Base-by-base conservation (phyloP, 108 stramenopile genomes). In the Fragilaria crotonensis region DNA sequence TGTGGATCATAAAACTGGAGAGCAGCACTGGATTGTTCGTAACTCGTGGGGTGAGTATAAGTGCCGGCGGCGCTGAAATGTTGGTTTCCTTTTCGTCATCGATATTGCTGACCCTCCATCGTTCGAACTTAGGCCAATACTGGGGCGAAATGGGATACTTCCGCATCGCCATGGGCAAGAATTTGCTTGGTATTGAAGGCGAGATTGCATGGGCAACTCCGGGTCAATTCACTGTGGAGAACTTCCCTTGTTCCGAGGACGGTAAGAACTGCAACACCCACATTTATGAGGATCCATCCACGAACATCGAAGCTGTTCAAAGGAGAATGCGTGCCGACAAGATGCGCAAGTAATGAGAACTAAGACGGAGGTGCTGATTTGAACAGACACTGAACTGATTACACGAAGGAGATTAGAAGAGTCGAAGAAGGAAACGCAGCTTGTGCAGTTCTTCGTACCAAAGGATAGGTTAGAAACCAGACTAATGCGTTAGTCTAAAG, bases 1-100 rank as follows among this genome's bases (percentile, higher is more conserved):
- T 1, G 71, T 72, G 0, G 86, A 95, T 64, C 61, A 70, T 28
- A 69, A 79, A 23, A 73, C 66, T 33, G 75, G 81, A 14, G 73
- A 56, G 32, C 54, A 72, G 52, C 84, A 92, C 62, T 97, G 94
- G 94, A 91, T 96, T 62, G 66, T 95, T 41, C 73, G 96, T 33
- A 96, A 97, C 72, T 74, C 71, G 7, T 78, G 77, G 71, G 79
- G 79, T 0, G 49, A 71, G 19, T 74, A 54, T n/a, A 25, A 30
- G 25, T 14, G 5, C 25, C 7, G 7, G 14, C 36, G 11, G 36
- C 14, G 7, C 36, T 41, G 14, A 41, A 41, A 41, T 41, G 36
- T 41, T 41, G 11, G 14, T 11, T 41, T 11, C 14, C 11, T 41
- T 41, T 11, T 11, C 36, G 7, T 41, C 14, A 7, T n/a, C n/a